Base-by-base conservation (phyloP, 2,329 filamentous ascomycete genomes). In the Chrysoporthe deuterocubensis region DNA sequence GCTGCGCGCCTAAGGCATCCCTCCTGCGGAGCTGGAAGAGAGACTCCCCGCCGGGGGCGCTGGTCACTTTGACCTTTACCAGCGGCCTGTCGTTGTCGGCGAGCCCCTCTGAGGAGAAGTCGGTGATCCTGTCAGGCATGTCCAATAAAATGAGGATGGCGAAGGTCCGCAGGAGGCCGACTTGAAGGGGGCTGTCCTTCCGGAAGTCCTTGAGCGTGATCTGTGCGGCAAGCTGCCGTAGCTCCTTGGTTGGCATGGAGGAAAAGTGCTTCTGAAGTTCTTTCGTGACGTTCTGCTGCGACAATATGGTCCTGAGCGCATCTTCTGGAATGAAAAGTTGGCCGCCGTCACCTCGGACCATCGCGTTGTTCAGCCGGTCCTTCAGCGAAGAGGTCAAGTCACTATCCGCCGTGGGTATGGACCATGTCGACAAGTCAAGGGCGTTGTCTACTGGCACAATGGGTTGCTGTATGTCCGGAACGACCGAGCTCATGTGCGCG, bases 321-420 rank as follows among this genome's bases (percentile, higher is more conserved):
- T 69, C 62, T 5, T 69, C 67, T 3, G 69, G 67, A 5, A 69
- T 13, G 58, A 70, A 70, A 34, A 65, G 64, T 11, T 67, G 64
- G 14, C 64, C 69, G 11, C 64, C 64, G 57, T 70, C 67, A 62
- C 69, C 69, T 7, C 56, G 67, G 21, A 64, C 46, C 34, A 69
- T 65, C 9, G 64, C 67, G 8, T 46, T 66, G 57, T 62, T 70
- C 26, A 70, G 50, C 58, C 43, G 65, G 18, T 69, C 64, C 32
- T 69, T 70, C 14, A 70, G 61, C 4, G 69, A 54, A 3, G 50
- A 62, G 43, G 54, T 48, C 40, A 34, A 13, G 26, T 57, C 67
- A 32, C 57, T 44, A 18, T 56, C 52, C 26, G 64, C 50, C 26
- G 59, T 60, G 52, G 64, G 34, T 4, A 44, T 37, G 11, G 68